Evolutionary conservation across 352 stramenopile genomes (phyloP).

Genomic region (Pythium myriotylum): DNA sequence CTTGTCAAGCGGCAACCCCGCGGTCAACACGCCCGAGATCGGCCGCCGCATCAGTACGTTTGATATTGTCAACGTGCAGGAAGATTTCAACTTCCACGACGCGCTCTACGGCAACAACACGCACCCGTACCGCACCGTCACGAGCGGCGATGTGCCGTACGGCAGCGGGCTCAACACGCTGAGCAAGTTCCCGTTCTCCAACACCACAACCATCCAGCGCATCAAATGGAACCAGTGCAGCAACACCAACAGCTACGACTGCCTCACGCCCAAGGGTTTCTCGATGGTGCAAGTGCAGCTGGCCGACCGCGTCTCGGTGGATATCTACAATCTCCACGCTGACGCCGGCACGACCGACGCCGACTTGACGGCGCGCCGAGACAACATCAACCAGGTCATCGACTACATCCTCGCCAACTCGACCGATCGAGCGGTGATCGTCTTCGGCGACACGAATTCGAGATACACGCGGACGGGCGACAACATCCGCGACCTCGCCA

Average conservation of each 20-base stretch:
- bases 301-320: slow-evolving; percentile 39
- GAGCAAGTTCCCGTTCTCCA: slow-evolving; percentile 41
- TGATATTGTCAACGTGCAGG: slow-evolving; percentile 16
- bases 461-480: slow-evolving; percentile 40
- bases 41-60: slow-evolving; percentile 31
- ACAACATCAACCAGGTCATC: slow-evolving; percentile 45
- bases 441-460: slow-evolving; percentile 59
- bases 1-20: slow-evolving; percentile 43
- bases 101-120: slow-evolving; percentile 41
- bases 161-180: slow-evolving; percentile 48
- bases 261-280: slow-evolving; percentile 58
- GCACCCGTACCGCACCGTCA: slow-evolving; percentile 39
- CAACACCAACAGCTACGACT: slow-evolving; percentile 43
- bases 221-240: slow-evolving; percentile 45
- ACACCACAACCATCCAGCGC: slow-evolving; percentile 36
- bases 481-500: slow-evolving; percentile 17
- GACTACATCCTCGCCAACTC: slow-evolving; percentile 47
- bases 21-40: slow-evolving; percentile 38
- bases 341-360: slow-evolving; percentile 35
- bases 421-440: slow-evolving; percentile 39
- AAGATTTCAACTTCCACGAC: slow-evolving; percentile 13
- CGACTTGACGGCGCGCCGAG: slow-evolving; percentile 33
- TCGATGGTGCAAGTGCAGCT: slow-evolving; percentile 43
- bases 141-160: slow-evolving; percentile 44
- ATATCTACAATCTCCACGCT: slow-evolving; percentile 54